Evolutionary conservation across 2,329 filamentous ascomycete species (phyloP), one percentile per base, ranked within the genome.

Genomic region (Exophiala spinifera): DNA sequence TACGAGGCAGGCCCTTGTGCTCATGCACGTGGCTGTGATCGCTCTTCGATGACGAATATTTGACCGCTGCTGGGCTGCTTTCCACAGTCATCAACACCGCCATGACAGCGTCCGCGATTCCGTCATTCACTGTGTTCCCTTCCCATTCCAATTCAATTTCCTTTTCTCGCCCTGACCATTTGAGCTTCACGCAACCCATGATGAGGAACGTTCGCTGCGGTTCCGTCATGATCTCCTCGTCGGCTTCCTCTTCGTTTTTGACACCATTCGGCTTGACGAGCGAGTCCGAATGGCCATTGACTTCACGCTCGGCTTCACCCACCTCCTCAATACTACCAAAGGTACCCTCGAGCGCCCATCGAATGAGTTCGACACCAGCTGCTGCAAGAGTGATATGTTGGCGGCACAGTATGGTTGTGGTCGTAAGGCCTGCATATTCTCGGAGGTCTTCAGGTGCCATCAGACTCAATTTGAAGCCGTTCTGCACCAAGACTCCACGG

Each of bases 361-460:
- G 86, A 62, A 99, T 91, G 39, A 99, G 78, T 51, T 96, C 92
- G 51, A 95, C 82, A 49, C 91, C 91, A 1, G 92, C 94, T 3
- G 91, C 90, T 62, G 84, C 91, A 8, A 99, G 81, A 0, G 84
- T 92, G 57, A 99, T 81, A 56, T 90, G 87, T 71, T 99, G 92
- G 64, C 90, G 91, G 77, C 94, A 99, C 14, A 86, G 84, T 54
- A 99, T 92, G 1, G 89, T 95, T 0, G 94, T 97, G 0, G 94
- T 97, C 2, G 91, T 96, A 25, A 99, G 76, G n/a, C 94, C 94
- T 0, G 94, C 94, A 69, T 96, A 99, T 72, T 99, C 94, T 57
- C 91, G 86, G 31, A 99, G 78, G 68, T 99, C 94, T 64, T 97
- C 94, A 0, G 94, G 91, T 0, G 91, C 91, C 92, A 99, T 97